These are phyloP conservation scores for Alnus glutinosa DNA, from an alignment of 306 rosid species.

Conservation along the genomic window DNA sequence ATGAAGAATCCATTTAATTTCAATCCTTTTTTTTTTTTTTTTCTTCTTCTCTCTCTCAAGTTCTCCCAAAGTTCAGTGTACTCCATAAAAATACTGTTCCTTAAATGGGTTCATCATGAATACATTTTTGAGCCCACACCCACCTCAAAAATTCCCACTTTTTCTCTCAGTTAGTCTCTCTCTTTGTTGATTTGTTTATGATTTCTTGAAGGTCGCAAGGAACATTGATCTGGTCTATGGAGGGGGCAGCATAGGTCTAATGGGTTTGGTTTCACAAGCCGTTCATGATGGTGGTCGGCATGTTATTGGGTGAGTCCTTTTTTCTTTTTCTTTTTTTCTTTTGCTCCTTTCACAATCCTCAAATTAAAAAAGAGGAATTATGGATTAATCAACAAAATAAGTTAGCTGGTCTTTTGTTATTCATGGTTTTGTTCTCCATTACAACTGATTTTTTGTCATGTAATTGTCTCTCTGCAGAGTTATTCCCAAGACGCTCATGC, in stretches of 20 bases:
- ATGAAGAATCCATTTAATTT: constrained; percentile 10
- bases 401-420: constrained; percentile 34
- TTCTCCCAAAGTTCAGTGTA: constrained; percentile 13
- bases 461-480: constrained; percentile 82
- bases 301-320: constrained; percentile 76
- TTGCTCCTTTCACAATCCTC: constrained; percentile 20
- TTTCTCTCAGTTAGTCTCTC: constrained; percentile 15
- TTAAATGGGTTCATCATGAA: constrained; percentile 27
- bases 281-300: constrained; percentile 99
- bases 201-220: constrained; percentile 74
- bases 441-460: constrained; percentile 59
- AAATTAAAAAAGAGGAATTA: constrained; percentile 14
- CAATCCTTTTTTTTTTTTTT: neutral
- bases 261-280: constrained; percentile 99
- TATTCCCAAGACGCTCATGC: constrained; percentile 99
- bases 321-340: neutral
- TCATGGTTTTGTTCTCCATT: constrained; percentile 38
- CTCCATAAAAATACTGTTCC: constrained; percentile 13
- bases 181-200: constrained; percentile 23
- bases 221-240: constrained; percentile 97
- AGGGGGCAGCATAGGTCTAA: constrained; percentile 98
- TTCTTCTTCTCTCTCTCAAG: neutral
- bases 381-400: constrained; percentile 34
- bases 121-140: constrained; percentile 22
- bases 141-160: constrained; percentile 9